A percentile compares a stretch with the other conserved stretches of the same genome.
phyloP scores from a whole-genome alignment of 73 alveolate genomes.

The Paramecium pentaurelia region DNA sequence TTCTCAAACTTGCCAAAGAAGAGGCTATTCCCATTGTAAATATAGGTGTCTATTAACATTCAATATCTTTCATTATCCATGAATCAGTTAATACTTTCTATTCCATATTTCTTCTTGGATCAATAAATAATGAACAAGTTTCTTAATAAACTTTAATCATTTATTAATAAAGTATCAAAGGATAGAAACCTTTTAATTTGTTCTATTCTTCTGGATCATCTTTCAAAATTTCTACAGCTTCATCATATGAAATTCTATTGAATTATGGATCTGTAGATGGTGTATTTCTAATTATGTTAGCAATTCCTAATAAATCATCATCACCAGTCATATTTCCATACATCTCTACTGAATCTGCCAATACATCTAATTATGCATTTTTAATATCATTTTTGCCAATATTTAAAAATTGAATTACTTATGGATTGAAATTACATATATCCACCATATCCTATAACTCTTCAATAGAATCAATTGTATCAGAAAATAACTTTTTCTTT shows the following conservation, averaged over 20 bases:
- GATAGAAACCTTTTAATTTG: neutral
- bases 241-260: neutral
- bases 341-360: conserved; percentile 5
- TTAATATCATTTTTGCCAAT: neutral
- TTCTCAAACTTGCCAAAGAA: neutral
- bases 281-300: neutral
- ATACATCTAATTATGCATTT: neutral
- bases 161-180: neutral
- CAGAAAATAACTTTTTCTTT: neutral
- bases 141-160: conserved; percentile 11
- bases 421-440: neutral
- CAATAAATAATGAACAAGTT: neutral
- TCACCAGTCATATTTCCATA: neutral
- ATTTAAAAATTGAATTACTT: neutral
- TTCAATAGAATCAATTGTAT: neutral
- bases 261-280: conserved; percentile 13
- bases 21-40: conserved; percentile 4
- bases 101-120: neutral
- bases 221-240: conserved; percentile 6
- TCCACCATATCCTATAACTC: conserved; percentile 21
- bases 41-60: neutral
- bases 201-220: neutral
- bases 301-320: conserved; percentile 10
- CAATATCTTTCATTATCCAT: neutral
- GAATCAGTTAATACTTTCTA: neutral